Conservation (phyloP, 768 basidiomycete genomes). For the Punctularia strigosozonata region DNA sequence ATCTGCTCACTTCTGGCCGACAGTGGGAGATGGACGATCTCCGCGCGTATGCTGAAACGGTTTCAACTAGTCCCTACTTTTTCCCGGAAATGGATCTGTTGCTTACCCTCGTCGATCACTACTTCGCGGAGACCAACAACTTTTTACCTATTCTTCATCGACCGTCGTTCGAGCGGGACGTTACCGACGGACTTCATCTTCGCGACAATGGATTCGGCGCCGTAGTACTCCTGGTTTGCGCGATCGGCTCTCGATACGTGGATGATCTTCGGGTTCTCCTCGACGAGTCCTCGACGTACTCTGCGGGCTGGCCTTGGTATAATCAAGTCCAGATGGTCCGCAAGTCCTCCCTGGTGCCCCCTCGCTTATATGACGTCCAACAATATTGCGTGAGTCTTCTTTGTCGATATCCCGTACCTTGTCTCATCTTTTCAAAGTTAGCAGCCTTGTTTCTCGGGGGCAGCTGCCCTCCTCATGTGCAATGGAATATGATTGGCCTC, state of each 20-base stretch:
- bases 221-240: constrained; percentile 59
- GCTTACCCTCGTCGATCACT: constrained; percentile 41
- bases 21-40: too few species aligned
- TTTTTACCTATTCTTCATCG: constrained; percentile 62
- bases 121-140: constrained; percentile 49
- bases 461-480: constrained; percentile 47
- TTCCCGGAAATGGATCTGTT: constrained; percentile 46
- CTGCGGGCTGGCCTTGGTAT: constrained; percentile 51
- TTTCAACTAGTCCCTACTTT: too few species aligned
- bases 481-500: constrained; percentile 39
- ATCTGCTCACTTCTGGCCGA: too few species aligned
- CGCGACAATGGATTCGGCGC: constrained; percentile 40
- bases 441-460: constrained; percentile 42
- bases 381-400: constrained; percentile 33
- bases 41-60: too few species aligned
- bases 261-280: constrained; percentile 24
- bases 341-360: constrained; percentile 38
- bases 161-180: constrained; percentile 45
- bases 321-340: constrained; percentile 41
- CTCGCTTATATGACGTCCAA: constrained; percentile 56
- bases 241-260: constrained; percentile 44
- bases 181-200: constrained; percentile 37
- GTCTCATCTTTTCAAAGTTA: constrained; percentile 30
- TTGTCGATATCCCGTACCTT: background rate
- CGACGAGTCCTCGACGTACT: constrained; percentile 14